A percentile compares a stretch with the other conserved stretches of the same genome.
phyloP scores from a whole-genome alignment of 345 rosid genomes.

The Eucalyptus melliodora region DNA sequence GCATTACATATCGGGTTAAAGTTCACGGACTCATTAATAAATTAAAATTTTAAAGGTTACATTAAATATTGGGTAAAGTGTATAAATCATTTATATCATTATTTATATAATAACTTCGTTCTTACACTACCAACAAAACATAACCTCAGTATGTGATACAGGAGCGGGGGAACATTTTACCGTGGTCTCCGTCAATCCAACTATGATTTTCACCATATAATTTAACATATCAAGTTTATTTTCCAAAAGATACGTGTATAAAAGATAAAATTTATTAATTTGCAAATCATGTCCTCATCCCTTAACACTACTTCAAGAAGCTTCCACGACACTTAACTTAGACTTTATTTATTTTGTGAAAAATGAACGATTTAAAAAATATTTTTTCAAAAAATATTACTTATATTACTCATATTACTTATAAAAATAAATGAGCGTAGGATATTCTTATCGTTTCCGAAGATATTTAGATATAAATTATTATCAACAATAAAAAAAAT shows the following conservation, averaged over 20 bases:
- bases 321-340: too few relatives aligned
- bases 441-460: rapidly evolving
- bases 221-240: background rate
- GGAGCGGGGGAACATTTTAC: background rate
- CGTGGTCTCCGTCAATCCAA: background rate
- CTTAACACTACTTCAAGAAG: background rate
- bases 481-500: too few relatives aligned
- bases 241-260: background rate
- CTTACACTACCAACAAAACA: background rate
- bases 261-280: background rate
- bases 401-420: background rate
- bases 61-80: too few relatives aligned
- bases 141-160: background rate
- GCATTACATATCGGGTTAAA: rapidly evolving
- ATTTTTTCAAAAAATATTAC: too few relatives aligned
- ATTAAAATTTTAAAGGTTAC: too few relatives aligned
- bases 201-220: background rate
- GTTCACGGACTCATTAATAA: too few relatives aligned
- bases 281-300: background rate
- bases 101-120: background rate
- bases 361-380: too few relatives aligned
- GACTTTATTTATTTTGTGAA: rapidly evolving
- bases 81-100: too few relatives aligned
- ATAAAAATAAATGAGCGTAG: too few relatives aligned
- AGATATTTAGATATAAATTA: too few relatives aligned